Evolutionary conservation across 176 grass and related monocot species (phyloP).

Genomic region (Puya raimondii): DNA sequence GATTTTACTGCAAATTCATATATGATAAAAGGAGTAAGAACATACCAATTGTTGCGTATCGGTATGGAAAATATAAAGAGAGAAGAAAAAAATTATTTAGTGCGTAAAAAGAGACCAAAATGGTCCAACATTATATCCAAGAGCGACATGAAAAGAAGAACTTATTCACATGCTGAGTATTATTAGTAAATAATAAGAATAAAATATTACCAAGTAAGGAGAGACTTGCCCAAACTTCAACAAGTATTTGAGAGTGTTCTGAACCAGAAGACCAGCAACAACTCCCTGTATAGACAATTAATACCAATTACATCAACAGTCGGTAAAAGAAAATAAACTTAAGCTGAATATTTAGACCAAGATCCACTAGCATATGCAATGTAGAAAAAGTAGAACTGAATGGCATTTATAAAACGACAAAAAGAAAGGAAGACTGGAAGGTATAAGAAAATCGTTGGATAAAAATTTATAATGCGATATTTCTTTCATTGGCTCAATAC

Average conservation of each 20-base stretch:
- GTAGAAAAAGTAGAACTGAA: neutral
- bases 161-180: neutral
- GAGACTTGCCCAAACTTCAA: slow-evolving; percentile 98
- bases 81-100: neutral
- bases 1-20: neutral
- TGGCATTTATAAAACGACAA: neutral
- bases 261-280: slow-evolving; percentile 80
- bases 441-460: neutral
- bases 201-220: slow-evolving; percentile 68
- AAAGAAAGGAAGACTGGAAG: neutral
- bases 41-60: too few relatives aligned
- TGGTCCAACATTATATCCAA: neutral
- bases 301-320: neutral
- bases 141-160: neutral
- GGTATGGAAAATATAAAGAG: neutral
- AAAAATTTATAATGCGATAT: neutral
- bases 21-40: neutral
- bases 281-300: slow-evolving; percentile 59
- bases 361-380: neutral
- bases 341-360: neutral
- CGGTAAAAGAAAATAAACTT: slow-evolving; percentile 4
- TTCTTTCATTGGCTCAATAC: neutral
- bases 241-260: slow-evolving; percentile 92
- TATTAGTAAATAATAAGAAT: neutral
- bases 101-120: neutral